phyloP scores from a whole-genome alignment of 2,329 filamentous ascomycete genomes.

The Torrubiella hemipterigena region DNA sequence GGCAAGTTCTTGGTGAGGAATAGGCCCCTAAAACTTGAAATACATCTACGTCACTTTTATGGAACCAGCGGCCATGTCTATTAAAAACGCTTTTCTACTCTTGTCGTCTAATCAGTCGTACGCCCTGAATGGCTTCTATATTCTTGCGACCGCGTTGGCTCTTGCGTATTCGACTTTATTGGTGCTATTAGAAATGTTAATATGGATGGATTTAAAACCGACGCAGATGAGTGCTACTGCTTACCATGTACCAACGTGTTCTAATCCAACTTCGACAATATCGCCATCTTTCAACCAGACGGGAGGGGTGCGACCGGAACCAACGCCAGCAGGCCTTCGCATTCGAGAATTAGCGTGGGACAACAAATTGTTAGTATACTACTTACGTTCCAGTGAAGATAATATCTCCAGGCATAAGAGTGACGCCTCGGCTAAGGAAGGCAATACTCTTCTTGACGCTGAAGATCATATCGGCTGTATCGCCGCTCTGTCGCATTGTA shows the following conservation, averaged over 20 bases:
- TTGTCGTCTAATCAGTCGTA: too few relatives aligned
- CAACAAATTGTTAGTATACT: neutral
- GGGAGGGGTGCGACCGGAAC: constrained; percentile 54
- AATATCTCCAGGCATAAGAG: constrained; percentile 49
- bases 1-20: too few relatives aligned
- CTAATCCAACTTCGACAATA: constrained; percentile 54
- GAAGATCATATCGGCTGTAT: constrained; percentile 53
- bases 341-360: neutral
- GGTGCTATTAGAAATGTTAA: constrained; percentile 10
- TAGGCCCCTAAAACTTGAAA: too few relatives aligned
- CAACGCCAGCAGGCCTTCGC: constrained; percentile 53
- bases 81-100: too few relatives aligned
- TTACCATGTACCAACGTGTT: constrained; percentile 48
- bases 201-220: neutral
- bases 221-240: constrained; percentile 1
- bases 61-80: too few relatives aligned
- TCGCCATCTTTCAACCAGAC: constrained; percentile 62
- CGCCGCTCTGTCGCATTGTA: constrained; percentile 27
- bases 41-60: too few relatives aligned
- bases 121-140: too few relatives aligned
- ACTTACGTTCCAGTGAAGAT: constrained; percentile 55
- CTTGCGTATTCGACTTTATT: constrained; percentile 19
- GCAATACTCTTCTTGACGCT: constrained; percentile 45
- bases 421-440: constrained; percentile 49
- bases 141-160: too few relatives aligned